Base-by-base conservation (phyloP, 352 stramenopile species). In the Phytophthora pseudosyringae region DNA sequence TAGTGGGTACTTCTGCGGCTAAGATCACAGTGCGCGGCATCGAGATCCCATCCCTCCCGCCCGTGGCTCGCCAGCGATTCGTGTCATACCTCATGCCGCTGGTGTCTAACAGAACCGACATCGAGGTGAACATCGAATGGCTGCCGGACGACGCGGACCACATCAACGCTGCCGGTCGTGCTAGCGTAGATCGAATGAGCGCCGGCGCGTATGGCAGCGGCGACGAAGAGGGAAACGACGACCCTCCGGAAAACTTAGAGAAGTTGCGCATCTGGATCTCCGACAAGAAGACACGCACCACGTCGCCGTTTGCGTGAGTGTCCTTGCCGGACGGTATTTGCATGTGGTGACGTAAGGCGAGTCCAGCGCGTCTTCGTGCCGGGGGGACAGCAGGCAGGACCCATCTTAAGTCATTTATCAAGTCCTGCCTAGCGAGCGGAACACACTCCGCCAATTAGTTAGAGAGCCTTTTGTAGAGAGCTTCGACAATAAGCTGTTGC, bases 231-330 rank as follows among this genome's bases (percentile, higher is more conserved):
- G 60, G 55, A 9, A 3, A n/a, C 9, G 64, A 69, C 11, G 48
- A 10, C 2, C 9, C 31, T 18, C 47, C n/a, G 21, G 72, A 83
- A 13, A 78, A 87, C 28, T 69, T 89, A 47, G 86, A 94, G 69
- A 93, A 89, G 73, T 71, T 94, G 31, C 86, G 86, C 49, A 94
- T 94, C 52, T 94, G 86, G 86, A 92, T 94, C 51, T 94, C 86
- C 18, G 86, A 94, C 70, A 91, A 91, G 69, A 94, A 94, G 69
- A 81, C 69, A 11, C 82, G 84, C 45, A 94, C 82, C 18, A 80
- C 79, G 28, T 90, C 82, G n/a, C 86, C 86, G 2, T 94, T 94
- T 69, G 69, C 71, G 21, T 88, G 50, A 76, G 53, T 41, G 6
- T 12, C 35, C 1, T 4, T 15, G 9, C n/a, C 39, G 9, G 40